A percentile compares a stretch with the other conserved stretches of the same genome.
These are phyloP conservation scores for Lactuca saligna DNA, from an alignment of 129 eudicot genomes.

Conservation along the genomic window DNA sequence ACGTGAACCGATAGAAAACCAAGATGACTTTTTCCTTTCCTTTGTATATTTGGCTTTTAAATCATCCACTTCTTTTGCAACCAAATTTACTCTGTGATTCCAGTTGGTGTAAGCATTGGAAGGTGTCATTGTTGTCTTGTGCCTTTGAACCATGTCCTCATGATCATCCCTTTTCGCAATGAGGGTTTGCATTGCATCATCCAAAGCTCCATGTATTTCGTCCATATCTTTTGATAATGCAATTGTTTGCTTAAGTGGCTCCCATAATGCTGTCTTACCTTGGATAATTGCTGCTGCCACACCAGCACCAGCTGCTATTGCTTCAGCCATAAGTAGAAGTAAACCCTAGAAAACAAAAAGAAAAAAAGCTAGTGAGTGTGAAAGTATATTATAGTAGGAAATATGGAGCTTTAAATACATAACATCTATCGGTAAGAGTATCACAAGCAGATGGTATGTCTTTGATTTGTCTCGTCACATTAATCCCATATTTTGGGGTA, in stretches of 20 bases:
- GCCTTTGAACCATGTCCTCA: background rate
- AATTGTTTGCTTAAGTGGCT: constrained; percentile 23
- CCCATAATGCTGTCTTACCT: constrained; percentile 4
- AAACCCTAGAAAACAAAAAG: constrained; percentile 16
- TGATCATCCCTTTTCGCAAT: constrained; percentile 13
- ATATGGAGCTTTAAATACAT: background rate
- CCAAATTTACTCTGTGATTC: background rate
- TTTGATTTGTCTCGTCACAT: background rate
- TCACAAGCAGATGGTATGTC: background rate
- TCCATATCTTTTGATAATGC: constrained; percentile 17
- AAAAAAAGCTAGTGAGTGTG: background rate
- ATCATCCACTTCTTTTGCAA: constrained; percentile 6
- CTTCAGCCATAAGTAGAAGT: constrained; percentile 7
- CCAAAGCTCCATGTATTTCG: background rate
- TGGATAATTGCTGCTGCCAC: constrained; percentile 15
- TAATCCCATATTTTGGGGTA: background rate
- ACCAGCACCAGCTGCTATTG: constrained; percentile 6
- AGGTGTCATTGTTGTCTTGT: constrained; percentile 18
- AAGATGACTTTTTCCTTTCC: background rate
- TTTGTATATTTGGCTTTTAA: background rate
- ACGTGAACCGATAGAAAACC: background rate
- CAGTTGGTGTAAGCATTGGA: constrained; percentile 18
- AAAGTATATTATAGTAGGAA: constrained; percentile 6
- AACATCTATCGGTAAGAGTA: background rate
- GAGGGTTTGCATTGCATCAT: constrained; percentile 8